Evolutionary conservation across 148 eudicot species (phyloP).

Genomic region (Pouteria glomerata): DNA sequence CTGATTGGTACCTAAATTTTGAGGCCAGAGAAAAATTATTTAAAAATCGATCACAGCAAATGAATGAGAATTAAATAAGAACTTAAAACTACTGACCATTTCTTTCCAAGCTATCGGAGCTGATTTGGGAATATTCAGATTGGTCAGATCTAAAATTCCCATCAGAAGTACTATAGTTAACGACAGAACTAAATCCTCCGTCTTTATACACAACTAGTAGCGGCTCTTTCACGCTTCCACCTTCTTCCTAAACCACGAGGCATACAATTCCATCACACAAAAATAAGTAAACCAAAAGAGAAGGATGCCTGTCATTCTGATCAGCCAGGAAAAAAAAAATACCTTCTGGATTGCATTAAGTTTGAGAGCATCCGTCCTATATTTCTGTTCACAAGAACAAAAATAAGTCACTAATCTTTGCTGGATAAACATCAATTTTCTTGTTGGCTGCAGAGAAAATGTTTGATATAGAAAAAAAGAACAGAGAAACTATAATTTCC

Average conservation of each 20-base stretch:
- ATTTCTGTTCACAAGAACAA: conserved; percentile 43
- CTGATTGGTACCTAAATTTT: conserved; percentile 29
- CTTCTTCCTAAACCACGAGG: conserved; percentile 43
- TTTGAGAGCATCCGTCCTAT: conserved; percentile 44
- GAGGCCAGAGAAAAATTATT: not conserved
- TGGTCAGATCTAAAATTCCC: conserved; percentile 20
- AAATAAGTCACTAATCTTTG: not conserved
- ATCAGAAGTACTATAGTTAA: conserved; percentile 27
- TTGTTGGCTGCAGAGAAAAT: conserved; percentile 4
- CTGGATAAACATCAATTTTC: not conserved
- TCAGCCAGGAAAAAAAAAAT: conserved; percentile 3
- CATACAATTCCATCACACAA: not conserved
- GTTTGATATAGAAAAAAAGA: not conserved
- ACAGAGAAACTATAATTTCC: not conserved
- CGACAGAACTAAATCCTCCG: conserved; percentile 28
- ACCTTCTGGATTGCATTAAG: conserved; percentile 62
- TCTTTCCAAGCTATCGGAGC: conserved; percentile 16
- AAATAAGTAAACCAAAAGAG: not conserved
- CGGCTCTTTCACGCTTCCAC: conserved; percentile 60
- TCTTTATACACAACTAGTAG: conserved; percentile 61
- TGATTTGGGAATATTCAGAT: conserved; percentile 22
- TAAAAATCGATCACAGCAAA: conserved; percentile 6
- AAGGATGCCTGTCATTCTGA: not conserved
- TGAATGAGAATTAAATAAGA: not conserved
- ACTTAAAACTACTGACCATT: conserved; percentile 33